Evolutionary conservation across 495 filamentous ascomycete genomes (phyloP).

Genomic region (Parmelia sp.): DNA sequence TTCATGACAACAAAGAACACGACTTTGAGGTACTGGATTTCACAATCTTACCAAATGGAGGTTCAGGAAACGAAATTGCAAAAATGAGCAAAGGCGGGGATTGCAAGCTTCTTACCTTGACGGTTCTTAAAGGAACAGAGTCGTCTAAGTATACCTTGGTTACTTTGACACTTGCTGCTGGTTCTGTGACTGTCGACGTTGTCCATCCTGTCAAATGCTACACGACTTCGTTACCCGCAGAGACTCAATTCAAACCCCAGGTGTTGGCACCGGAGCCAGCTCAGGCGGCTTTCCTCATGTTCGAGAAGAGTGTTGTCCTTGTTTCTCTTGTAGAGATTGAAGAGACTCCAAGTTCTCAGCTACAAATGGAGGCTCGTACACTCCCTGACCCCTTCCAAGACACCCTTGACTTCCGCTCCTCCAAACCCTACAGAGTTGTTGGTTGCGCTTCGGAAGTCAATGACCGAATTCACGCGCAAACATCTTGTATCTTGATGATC

Average conservation of each 20-base stretch:
- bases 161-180: constrained; percentile 35
- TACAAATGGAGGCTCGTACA: constrained; percentile 55
- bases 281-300: constrained; percentile 75
- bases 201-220: constrained; percentile 61
- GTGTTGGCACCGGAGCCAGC: constrained; percentile 71
- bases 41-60: constrained; percentile 29
- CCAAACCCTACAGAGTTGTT: constrained; percentile 44
- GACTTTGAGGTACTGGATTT: constrained; percentile 42
- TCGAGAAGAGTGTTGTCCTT: constrained; percentile 68
- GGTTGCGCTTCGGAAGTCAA: constrained; percentile 41
- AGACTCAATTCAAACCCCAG: constrained; percentile 49
- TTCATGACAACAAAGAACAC: constrained; percentile 4
- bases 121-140: constrained; percentile 26
- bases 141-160: constrained; percentile 43
- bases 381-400: constrained; percentile 69
- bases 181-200: constrained; percentile 38
- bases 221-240: constrained; percentile 37
- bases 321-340: constrained; percentile 58
- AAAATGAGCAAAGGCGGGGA: constrained; percentile 21
- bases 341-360: constrained; percentile 61
- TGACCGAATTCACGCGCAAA: constrained; percentile 40
- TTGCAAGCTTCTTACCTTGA: constrained; percentile 30
- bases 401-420: constrained; percentile 69
- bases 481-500: constrained; percentile 66
- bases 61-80: constrained; percentile 28